Evolutionary conservation across 257 asterid genomes (phyloP).

Genomic region (Forsythia viridissima): DNA sequence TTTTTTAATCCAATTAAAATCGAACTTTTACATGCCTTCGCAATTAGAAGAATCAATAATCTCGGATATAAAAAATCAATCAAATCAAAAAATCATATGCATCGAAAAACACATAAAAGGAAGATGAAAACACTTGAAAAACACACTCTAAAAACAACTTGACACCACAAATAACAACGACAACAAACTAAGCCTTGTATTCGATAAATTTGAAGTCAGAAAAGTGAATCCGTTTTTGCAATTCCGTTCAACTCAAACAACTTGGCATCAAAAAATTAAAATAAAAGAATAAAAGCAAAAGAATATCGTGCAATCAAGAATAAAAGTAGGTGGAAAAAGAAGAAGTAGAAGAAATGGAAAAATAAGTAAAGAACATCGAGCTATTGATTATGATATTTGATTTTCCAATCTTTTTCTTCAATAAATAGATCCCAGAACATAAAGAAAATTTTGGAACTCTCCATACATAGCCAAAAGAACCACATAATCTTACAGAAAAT

Average conservation of each 20-base stretch:
- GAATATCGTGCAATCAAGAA: neutral
- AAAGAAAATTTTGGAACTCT: conserved; percentile 37
- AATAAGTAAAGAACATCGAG: conserved; percentile 48
- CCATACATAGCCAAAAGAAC: conserved; percentile 27
- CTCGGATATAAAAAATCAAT: too few relatives aligned
- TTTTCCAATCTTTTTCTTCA: conserved; percentile 29
- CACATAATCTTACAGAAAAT: conserved; percentile 1
- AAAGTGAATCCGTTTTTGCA: neutral
- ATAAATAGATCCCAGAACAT: conserved; percentile 32
- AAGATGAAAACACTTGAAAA: too few relatives aligned
- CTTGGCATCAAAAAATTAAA: conserved; percentile 16
- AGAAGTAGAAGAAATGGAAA: conserved; percentile 30
- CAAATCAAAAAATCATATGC: too few relatives aligned
- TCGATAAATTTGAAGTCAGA: neutral
- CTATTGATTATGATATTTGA: conserved; percentile 45
- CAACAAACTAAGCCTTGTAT: neutral
- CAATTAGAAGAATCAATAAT: too few relatives aligned
- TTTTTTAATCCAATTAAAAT: too few relatives aligned
- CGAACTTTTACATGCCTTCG: too few relatives aligned
- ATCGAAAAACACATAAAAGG: too few relatives aligned
- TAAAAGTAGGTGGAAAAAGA: conserved; percentile 20
- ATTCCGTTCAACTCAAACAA: neutral
- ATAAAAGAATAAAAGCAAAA: conserved; percentile 4
- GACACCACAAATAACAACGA: conserved; percentile 30
- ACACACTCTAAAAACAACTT: conserved; percentile 25